Percentiles rank a stretch among this genome's conserved stretches.
phyloP scores from a whole-genome alignment of 148 eudicot species.

The Selenicereus undatus region DNA sequence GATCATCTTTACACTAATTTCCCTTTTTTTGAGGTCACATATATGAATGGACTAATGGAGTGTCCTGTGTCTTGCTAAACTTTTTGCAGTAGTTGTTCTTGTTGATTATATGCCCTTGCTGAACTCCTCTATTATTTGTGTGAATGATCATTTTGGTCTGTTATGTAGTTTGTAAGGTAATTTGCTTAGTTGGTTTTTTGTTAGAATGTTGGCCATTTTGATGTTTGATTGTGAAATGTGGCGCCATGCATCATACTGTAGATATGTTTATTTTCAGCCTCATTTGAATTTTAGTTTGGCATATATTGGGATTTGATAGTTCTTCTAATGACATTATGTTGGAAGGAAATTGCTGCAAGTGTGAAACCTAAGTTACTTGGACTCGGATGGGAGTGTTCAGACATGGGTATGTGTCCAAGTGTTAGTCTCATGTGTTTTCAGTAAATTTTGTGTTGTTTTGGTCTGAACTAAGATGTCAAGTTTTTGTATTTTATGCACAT shows the following conservation, averaged over 20 bases:
- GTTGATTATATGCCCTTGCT: background rate
- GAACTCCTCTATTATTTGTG: background rate
- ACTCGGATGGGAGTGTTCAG: too few relatives aligned
- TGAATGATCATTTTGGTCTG: background rate
- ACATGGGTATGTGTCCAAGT: too few relatives aligned
- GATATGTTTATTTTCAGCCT: background rate
- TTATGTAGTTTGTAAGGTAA: too few relatives aligned
- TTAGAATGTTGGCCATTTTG: background rate
- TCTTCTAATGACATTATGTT: too few relatives aligned
- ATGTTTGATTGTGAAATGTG: background rate
- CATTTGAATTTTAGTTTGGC: background rate
- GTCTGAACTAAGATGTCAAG: background rate
- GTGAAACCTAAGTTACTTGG: too few relatives aligned
- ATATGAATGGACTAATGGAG: too few relatives aligned
- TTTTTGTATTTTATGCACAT: background rate
- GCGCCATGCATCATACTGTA: background rate
- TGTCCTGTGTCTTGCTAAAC: background rate
- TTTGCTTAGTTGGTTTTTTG: background rate
- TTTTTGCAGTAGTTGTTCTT: background rate
- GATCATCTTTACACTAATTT: background rate
- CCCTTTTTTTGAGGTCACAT: background rate
- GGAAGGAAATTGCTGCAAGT: too few relatives aligned
- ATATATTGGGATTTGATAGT: too few relatives aligned
- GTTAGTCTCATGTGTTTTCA: background rate
- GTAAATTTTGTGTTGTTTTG: background rate